These are phyloP conservation scores for Pleurotus platypus DNA, from an alignment of 768 basidiomycete genomes.

Conservation along the genomic window DNA sequence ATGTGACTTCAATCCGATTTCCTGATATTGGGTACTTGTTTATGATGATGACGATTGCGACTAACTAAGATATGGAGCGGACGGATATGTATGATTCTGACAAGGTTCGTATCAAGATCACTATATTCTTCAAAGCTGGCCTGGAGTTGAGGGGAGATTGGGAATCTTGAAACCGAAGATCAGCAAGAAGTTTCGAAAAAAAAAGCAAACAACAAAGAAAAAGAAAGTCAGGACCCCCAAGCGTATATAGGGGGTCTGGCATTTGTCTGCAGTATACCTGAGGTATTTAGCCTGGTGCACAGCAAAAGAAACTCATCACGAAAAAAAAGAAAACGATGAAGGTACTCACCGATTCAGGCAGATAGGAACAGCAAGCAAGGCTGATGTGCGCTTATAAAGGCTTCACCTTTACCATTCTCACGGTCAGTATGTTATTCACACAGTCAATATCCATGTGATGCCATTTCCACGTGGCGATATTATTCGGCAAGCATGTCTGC, in stretches of 20 bases:
- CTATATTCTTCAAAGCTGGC: no score
- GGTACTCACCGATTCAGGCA: conserved; percentile 17
- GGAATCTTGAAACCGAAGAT: background rate
- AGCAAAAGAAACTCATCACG: conserved; percentile 45
- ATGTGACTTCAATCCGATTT: no score
- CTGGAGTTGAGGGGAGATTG: no score
- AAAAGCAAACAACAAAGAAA: background rate
- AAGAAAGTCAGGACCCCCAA: conserved; percentile 44
- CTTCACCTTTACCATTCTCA: no score
- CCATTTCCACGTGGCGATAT: conserved; percentile 2
- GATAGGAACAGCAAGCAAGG: no score
- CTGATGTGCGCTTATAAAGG: no score
- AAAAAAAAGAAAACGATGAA: conserved; percentile 10
- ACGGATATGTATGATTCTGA: no score
- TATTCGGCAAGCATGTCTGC: background rate
- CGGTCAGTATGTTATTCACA: background rate
- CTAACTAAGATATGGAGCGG: no score
- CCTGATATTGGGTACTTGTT: no score
- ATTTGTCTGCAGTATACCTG: conserved; percentile 39
- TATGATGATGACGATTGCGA: no score
- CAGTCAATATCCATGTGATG: background rate
- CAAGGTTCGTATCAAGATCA: no score
- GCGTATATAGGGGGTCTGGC: conserved; percentile 50
- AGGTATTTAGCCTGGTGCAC: conserved; percentile 58
- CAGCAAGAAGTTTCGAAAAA: background rate